A percentile compares a stretch with the other conserved stretches of the same genome.
Evolutionary conservation across 176 grass and related monocot species (phyloP).

Genomic region (Musa troglodytarum): DNA sequence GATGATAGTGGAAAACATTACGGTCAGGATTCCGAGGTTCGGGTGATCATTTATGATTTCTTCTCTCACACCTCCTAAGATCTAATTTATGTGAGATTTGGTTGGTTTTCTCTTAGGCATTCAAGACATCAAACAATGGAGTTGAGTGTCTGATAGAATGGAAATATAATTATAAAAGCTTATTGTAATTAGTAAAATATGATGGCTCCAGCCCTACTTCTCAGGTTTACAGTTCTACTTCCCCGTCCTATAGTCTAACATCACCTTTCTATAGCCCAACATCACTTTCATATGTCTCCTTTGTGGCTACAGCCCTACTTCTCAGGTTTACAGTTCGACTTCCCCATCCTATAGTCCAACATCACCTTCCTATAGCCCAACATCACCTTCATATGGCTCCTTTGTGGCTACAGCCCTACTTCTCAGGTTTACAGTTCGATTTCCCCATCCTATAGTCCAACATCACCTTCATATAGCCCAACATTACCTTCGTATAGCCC

Average conservation of each 20-base stretch:
- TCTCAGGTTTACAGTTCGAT: constrained; percentile 17
- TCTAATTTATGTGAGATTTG: too few relatives aligned
- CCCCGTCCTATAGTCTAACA: constrained; percentile 40
- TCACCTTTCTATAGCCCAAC: constrained; percentile 42
- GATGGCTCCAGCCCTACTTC: too few relatives aligned
- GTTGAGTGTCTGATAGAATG: too few relatives aligned
- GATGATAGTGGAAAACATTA: constrained; percentile 7
- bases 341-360: constrained; percentile 46
- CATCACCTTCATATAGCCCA: constrained; percentile 39
- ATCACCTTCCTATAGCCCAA: constrained; percentile 38
- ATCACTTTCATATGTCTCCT: constrained; percentile 18
- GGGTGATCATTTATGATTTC: too few relatives aligned
- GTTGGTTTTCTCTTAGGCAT: too few relatives aligned
- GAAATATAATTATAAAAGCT: too few relatives aligned
- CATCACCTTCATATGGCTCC: constrained; percentile 1
- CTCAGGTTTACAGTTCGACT: constrained; percentile 17
- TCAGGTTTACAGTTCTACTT: constrained; percentile 22
- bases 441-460: constrained; percentile 42
- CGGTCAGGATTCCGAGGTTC: constrained; percentile 25
- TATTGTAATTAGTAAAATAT: too few relatives aligned
- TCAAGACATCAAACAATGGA: too few relatives aligned
- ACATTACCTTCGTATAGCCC: constrained; percentile 41
- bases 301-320: too few relatives aligned
- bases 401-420: too few relatives aligned
- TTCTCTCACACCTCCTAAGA: too few relatives aligned